Evolutionary conservation across 1,139 yeast genomes (phyloP).

Genomic region (Taphrina pruni): DNA sequence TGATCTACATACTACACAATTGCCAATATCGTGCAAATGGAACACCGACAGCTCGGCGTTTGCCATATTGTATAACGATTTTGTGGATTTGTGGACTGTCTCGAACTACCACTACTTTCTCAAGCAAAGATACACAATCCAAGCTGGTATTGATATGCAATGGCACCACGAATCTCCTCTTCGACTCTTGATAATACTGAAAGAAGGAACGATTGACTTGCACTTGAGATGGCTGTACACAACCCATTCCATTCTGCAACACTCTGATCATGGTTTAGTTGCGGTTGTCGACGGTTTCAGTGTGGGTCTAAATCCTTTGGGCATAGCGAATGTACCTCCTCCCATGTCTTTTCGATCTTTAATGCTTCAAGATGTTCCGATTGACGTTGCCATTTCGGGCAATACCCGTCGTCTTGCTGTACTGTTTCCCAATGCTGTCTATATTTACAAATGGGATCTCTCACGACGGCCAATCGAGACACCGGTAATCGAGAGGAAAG

Average conservation of each 20-base stretch:
- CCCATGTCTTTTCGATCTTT: conserved; percentile 81
- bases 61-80: conserved; percentile 66
- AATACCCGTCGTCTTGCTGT: conserved; percentile 68
- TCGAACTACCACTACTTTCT: conserved; percentile 96
- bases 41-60: conserved; percentile 80
- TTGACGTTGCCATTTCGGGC: conserved; percentile 68
- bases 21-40: conserved; percentile 64
- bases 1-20: conserved; percentile 63
- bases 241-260: conserved; percentile 71
- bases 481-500: not conserved
- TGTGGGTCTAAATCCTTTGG: conserved; percentile 80
- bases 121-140: conserved; percentile 69
- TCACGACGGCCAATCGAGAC: not conserved
- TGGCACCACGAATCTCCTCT: conserved; percentile 90
- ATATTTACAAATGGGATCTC: conserved; percentile 18
- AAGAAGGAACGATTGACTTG: conserved; percentile 56
- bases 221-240: conserved; percentile 68
- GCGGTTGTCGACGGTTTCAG: conserved; percentile 79
- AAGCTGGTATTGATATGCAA: conserved; percentile 54
- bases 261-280: conserved; percentile 77
- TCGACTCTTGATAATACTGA: conserved; percentile 57
- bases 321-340: conserved; percentile 91
- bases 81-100: conserved; percentile 84
- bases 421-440: conserved; percentile 5
- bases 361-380: conserved; percentile 60